Conservation (phyloP, 1,284 basidiomycete species). For the Trichosporon sp. region DNA sequence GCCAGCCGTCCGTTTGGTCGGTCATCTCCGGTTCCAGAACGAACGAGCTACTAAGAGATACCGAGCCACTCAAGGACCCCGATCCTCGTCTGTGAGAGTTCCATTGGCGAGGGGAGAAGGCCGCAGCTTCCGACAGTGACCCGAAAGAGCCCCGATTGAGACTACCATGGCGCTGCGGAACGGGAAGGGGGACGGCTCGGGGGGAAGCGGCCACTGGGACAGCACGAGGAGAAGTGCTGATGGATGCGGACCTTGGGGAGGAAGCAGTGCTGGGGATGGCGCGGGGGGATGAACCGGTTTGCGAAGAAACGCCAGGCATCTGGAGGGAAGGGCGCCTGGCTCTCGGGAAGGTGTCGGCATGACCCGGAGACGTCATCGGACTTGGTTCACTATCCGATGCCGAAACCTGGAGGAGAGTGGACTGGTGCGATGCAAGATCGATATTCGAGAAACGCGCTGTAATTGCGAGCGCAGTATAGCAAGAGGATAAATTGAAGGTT, state of each 20-base stretch:
- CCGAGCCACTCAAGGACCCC: slow-evolving; percentile 18
- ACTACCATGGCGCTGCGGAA: slow-evolving; percentile 39
- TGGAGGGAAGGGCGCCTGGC: slow-evolving; percentile 31
- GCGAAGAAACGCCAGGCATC: slow-evolving; percentile 19
- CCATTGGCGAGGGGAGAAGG: slow-evolving; percentile 24
- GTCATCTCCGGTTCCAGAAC: slow-evolving; percentile 27
- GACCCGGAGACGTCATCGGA: slow-evolving; percentile 10
- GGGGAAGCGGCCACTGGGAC: slow-evolving; percentile 32
- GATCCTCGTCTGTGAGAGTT: slow-evolving; percentile 4
- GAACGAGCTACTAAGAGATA: slow-evolving; percentile 30
- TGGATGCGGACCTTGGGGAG: slow-evolving; percentile 14
- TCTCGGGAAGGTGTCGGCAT: slow-evolving; percentile 2
- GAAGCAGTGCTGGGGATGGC: neutral
- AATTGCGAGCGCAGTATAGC: neutral
- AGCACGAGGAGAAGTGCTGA: slow-evolving; percentile 23
- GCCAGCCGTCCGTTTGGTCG: slow-evolving; percentile 37
- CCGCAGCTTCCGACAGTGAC: slow-evolving; percentile 30
- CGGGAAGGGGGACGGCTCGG: slow-evolving; percentile 33
- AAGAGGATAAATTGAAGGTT: neutral
- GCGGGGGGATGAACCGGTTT: neutral
- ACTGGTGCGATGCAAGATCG: neutral
- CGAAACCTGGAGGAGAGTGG: neutral
- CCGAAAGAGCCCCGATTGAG: slow-evolving; percentile 33
- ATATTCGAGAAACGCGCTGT: neutral
- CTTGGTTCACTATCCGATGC: neutral